These are phyloP conservation scores for Citrus hindsii DNA, from an alignment of 345 rosid species.

Conservation along the genomic window DNA sequence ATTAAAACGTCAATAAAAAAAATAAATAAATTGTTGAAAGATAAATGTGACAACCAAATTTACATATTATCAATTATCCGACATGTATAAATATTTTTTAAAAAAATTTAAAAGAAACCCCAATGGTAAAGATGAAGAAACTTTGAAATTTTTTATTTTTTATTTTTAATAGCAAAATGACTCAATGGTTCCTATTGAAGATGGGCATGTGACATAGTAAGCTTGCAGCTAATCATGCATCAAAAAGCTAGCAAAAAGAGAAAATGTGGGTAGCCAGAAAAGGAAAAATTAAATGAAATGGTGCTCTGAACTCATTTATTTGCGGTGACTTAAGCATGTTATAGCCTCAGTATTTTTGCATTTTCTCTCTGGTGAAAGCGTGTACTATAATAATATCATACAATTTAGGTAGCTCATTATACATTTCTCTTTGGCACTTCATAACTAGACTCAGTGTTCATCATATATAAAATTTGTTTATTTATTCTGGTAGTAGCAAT, in stretches of 20 bases:
- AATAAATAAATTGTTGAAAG: background rate
- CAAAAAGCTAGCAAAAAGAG: background rate
- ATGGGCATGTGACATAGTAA: conserved; percentile 5
- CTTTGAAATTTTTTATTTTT: no score
- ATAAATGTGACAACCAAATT: background rate
- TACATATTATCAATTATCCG: no score
- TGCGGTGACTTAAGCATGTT: background rate
- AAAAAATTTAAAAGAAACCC: background rate
- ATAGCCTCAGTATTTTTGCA: background rate
- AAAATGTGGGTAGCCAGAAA: background rate
- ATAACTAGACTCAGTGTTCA: background rate
- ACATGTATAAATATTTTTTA: background rate
- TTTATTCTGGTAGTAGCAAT: background rate
- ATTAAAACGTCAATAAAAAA: no score
- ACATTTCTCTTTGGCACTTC: background rate
- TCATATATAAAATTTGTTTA: background rate
- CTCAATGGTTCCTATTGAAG: background rate
- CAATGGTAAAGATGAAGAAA: no score
- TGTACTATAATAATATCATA: background rate
- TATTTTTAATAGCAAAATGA: no score
- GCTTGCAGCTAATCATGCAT: background rate
- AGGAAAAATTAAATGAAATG: conserved; percentile 3
- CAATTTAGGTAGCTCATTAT: no score
- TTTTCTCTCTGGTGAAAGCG: background rate
- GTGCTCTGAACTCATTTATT: background rate